Conservation (phyloP, 2,329 filamentous ascomycete species). For the Fusarium mundagurra region DNA sequence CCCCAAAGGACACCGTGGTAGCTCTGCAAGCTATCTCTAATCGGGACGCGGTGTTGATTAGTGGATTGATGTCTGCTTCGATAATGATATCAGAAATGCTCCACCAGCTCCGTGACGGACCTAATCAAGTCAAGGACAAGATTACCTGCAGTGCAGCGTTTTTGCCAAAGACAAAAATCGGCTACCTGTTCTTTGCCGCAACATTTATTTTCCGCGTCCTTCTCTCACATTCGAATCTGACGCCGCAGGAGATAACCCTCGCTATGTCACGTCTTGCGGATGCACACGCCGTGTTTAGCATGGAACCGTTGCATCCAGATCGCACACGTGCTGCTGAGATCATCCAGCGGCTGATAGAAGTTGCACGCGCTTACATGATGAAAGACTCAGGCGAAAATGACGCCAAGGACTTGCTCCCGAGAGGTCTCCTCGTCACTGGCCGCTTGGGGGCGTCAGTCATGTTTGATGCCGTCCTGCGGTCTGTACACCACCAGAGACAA, state of each 20-base stretch:
- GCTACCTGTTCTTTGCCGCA: background rate
- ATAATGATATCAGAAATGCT: background rate
- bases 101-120: fast-evolving
- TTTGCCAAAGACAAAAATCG: background rate
- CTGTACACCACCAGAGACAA: background rate
- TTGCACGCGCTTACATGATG: too few species aligned
- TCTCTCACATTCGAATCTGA: background rate
- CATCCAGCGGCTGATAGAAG: background rate
- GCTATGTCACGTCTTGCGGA: background rate
- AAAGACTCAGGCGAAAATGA: fast-evolving
- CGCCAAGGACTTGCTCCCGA: background rate
- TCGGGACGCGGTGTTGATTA: background rate
- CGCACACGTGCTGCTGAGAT: background rate
- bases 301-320: background rate
- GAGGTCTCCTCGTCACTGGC: background rate
- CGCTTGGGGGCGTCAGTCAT: background rate
- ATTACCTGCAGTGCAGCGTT: background rate
- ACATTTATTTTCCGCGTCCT: background rate
- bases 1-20: background rate
- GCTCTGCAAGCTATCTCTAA: too few species aligned
- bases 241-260: background rate
- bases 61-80: background rate
- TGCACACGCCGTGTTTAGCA: background rate
- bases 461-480: background rate
- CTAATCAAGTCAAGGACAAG: too few species aligned